Evolutionary conservation across 768 basidiomycete species (phyloP).

Genomic region (Galerina sulciceps): DNA sequence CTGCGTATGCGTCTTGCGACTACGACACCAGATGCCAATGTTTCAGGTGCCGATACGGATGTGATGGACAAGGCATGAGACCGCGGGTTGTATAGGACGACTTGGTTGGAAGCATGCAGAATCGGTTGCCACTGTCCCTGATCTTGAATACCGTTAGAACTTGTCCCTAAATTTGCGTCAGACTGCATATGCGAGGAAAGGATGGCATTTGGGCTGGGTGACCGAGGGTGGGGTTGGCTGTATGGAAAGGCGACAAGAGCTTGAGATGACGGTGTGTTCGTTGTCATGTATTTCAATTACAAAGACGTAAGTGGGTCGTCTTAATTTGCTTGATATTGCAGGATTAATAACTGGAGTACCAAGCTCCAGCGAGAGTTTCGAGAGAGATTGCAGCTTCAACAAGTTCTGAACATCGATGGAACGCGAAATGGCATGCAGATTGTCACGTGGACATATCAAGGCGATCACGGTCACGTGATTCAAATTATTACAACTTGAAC

Average conservation of each 20-base stretch:
- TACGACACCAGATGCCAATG: slow-evolving; percentile 24
- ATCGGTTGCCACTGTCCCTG: slow-evolving; percentile 72
- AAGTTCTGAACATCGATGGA: too few species aligned
- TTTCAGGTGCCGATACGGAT: slow-evolving; percentile 43
- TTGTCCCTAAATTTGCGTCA: neutral
- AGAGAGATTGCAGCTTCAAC: too few species aligned
- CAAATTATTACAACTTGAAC: too few species aligned
- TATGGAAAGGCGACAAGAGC: slow-evolving; percentile 15
- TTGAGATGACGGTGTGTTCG: slow-evolving; percentile 11
- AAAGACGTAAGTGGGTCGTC: too few species aligned
- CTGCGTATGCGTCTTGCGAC: slow-evolving; percentile 22
- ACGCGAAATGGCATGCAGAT: too few species aligned
- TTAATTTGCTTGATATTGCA: too few species aligned
- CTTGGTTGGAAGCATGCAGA: slow-evolving; percentile 81
- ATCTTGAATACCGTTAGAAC: neutral
- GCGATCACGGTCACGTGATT: too few species aligned
- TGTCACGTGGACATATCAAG: too few species aligned
- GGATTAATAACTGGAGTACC: too few species aligned
- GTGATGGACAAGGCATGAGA: slow-evolving; percentile 76
- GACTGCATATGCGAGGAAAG: neutral
- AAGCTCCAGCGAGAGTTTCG: too few species aligned
- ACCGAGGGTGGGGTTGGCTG: neutral
- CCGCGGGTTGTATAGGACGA: slow-evolving; percentile 85
- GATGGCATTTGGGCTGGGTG: neutral
- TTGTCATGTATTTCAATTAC: too few species aligned